These are phyloP conservation scores for Alternaria metachromatica DNA, from an alignment of 2,329 filamentous ascomycete species.

Conservation along the genomic window DNA sequence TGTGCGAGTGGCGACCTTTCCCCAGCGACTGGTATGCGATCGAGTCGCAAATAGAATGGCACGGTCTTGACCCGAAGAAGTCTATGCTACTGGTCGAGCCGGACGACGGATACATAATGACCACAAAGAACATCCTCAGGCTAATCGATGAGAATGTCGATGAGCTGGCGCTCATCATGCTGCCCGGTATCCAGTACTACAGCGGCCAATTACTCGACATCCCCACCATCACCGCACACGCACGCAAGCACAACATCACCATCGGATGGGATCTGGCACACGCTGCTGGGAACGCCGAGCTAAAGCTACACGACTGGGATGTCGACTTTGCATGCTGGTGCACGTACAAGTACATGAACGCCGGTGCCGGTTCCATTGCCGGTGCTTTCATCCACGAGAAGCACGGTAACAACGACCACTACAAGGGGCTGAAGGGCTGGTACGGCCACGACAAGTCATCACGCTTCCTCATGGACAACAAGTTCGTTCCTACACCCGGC, in stretches of 20 bases:
- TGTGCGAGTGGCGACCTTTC: conserved; percentile 86
- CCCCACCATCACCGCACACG: conserved; percentile 75
- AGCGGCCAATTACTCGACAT: conserved; percentile 89
- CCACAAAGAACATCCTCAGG: conserved; percentile 72
- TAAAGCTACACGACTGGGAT: conserved; percentile 83
- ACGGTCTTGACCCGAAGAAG: conserved; percentile 67
- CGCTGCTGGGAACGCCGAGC: conserved; percentile 81
- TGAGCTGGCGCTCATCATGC: conserved; percentile 74
- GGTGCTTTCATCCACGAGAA: conserved; percentile 80
- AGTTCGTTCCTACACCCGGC: conserved; percentile 76
- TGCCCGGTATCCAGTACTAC: conserved; percentile 90
- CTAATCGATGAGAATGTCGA: conserved; percentile 76
- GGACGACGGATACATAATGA: conserved; percentile 66
- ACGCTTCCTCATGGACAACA: conserved; percentile 83
- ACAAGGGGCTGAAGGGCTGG: conserved; percentile 78
- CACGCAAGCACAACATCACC: conserved; percentile 70
- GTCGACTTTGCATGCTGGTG: conserved; percentile 94
- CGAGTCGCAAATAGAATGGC: conserved; percentile 80
- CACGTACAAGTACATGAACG: conserved; percentile 92
- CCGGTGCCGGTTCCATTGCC: conserved; percentile 79
- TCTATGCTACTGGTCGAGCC: conserved; percentile 74
- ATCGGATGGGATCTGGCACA: conserved; percentile 91
- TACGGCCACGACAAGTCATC: conserved; percentile 81
- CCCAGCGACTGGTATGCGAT: conserved; percentile 88
- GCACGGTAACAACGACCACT: conserved; percentile 69